A percentile compares a stretch with the other conserved stretches of the same genome.
These are phyloP conservation scores for Paraurostyla sp. DNA, from an alignment of 73 alveolate species.

Conservation along the genomic window DNA sequence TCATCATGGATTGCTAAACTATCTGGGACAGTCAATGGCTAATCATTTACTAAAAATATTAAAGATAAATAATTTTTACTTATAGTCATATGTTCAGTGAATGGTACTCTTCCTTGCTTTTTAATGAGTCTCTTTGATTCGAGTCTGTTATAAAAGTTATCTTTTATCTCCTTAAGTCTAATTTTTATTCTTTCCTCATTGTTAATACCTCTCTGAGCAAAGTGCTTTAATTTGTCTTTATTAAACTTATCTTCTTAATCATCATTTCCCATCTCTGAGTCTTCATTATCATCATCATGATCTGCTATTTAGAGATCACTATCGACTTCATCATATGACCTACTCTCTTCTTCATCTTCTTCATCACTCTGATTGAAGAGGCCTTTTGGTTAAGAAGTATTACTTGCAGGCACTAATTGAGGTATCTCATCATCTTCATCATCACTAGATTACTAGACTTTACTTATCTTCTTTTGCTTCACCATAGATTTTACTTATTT, in stretches of 20 bases:
- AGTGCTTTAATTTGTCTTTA: constrained; percentile 7
- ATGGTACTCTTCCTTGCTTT: constrained; percentile 70
- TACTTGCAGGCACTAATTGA: not conserved
- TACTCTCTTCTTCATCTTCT: not conserved
- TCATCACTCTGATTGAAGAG: not conserved
- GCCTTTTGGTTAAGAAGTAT: too few species aligned
- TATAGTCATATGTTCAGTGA: constrained; percentile 71
- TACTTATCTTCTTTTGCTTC: not conserved
- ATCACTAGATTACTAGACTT: not conserved
- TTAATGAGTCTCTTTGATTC: constrained; percentile 65
- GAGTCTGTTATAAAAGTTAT: constrained; percentile 65
- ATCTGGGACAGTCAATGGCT: constrained; percentile 51
- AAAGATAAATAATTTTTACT: not conserved
- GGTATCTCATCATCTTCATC: constrained; percentile 1
- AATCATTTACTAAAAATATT: constrained; percentile 1
- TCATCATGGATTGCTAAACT: constrained; percentile 50
- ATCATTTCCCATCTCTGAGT: not conserved
- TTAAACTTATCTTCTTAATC: not conserved
- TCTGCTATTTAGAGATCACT: constrained; percentile 28
- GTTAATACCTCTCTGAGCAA: constrained; percentile 65
- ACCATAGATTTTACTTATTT: not conserved
- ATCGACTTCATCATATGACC: constrained; percentile 9
- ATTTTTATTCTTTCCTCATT: constrained; percentile 25
- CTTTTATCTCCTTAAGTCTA: constrained; percentile 38
- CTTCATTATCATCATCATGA: not conserved